A percentile compares a stretch with the other conserved stretches of the same genome.
These are phyloP conservation scores for Talaromyces piceae DNA, from an alignment of 2,329 filamentous ascomycete genomes.

Conservation along the genomic window DNA sequence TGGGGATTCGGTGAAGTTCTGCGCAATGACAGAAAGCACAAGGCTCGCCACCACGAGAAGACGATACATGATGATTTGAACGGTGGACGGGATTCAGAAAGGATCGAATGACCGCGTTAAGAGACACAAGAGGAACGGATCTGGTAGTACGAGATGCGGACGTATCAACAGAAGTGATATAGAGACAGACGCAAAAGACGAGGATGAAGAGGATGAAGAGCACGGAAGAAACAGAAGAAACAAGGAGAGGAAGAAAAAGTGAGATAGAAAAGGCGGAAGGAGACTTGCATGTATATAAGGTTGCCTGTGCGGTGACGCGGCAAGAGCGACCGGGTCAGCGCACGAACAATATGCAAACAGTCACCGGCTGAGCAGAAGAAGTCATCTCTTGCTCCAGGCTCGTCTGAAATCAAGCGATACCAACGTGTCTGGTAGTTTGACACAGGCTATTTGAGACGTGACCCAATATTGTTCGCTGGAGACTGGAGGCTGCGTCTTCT, in stretches of 20 bases:
- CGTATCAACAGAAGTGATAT: background rate
- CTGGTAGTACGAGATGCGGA: background rate
- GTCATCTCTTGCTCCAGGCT: no score
- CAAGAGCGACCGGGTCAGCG: background rate
- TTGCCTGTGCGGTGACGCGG: background rate
- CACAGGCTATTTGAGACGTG: background rate
- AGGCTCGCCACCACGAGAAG: conserved; percentile 11
- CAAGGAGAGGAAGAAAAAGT: background rate
- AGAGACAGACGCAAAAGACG: background rate
- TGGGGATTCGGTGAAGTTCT: conserved; percentile 42
- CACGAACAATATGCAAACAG: no score
- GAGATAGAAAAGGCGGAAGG: background rate
- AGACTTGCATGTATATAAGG: background rate
- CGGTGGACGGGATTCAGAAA: background rate
- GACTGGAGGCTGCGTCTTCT: no score
- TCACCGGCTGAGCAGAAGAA: background rate
- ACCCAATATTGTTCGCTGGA: background rate
- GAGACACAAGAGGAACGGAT: background rate
- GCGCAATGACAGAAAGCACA: conserved; percentile 16
- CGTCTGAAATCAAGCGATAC: no score
- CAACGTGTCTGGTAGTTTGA: no score
- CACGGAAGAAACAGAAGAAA: background rate
- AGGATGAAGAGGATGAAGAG: background rate
- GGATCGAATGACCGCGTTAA: background rate
- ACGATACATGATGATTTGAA: background rate